phyloP scores from a whole-genome alignment of 2,329 filamentous ascomycete genomes.

The Scedosporium apiospermum region DNA sequence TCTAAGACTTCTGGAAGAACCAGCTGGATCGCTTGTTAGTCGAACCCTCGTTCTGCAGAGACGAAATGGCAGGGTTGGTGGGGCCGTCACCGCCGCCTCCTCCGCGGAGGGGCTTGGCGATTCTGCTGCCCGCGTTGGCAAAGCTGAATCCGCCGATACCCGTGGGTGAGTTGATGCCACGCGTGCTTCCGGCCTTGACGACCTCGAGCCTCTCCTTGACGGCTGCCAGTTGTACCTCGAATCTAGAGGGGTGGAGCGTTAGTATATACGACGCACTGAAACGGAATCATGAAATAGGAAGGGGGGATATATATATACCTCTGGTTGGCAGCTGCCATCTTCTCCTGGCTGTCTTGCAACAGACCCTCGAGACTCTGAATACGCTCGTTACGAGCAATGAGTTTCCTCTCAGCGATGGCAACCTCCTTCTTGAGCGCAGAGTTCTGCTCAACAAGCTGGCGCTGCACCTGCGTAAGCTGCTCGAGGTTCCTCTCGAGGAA shows the following conservation, averaged over 20 bases:
- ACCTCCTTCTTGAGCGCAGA: slow-evolving; percentile 97
- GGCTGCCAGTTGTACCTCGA: slow-evolving; percentile 91
- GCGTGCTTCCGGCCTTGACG: slow-evolving; percentile 83
- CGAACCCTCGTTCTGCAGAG: slow-evolving; percentile 48
- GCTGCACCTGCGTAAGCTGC: slow-evolving; percentile 92
- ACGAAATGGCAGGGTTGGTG: slow-evolving; percentile 45
- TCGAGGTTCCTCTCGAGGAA: slow-evolving; percentile 97
- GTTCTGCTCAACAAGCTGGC: slow-evolving; percentile 97
- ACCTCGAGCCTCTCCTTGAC: slow-evolving; percentile 97
- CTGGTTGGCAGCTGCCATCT: slow-evolving; percentile 93
- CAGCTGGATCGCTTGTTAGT: slow-evolving; percentile 60
- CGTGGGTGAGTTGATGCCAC: slow-evolving; percentile 61
- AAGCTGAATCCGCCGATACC: slow-evolving; percentile 63
- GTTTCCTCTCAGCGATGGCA: slow-evolving; percentile 92
- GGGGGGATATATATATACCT: slow-evolving; percentile 49
- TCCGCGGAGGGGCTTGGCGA: slow-evolving; percentile 59
- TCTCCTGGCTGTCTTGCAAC: slow-evolving; percentile 95
- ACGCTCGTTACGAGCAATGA: slow-evolving; percentile 92
- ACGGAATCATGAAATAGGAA: not conserved
- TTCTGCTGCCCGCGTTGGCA: slow-evolving; percentile 51
- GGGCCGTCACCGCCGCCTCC: slow-evolving; percentile 43
- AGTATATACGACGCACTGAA: slow-evolving; percentile 12
- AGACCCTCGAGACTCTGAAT: slow-evolving; percentile 89
- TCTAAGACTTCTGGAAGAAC: slow-evolving; percentile 59
- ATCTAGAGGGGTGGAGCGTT: slow-evolving; percentile 45